Conservation (phyloP, 306 rosid species). For the Abrus precatorius region DNA sequence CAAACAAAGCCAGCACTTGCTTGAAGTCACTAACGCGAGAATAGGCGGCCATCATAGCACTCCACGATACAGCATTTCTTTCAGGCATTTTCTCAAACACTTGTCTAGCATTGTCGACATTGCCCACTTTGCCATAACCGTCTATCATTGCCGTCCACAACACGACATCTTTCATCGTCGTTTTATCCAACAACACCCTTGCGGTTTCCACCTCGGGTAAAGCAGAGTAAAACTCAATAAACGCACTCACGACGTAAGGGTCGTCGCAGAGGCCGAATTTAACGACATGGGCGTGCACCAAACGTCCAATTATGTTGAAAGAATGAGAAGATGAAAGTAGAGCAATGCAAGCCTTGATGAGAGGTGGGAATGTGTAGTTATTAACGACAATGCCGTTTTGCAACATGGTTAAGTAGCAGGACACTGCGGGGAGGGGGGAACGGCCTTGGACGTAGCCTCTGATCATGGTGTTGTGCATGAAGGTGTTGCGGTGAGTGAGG, state of each 20-base stretch:
- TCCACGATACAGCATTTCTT: constrained; percentile 68
- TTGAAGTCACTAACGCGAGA: constrained; percentile 55
- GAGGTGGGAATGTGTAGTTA: constrained; percentile 80
- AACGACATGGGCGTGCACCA: constrained; percentile 74
- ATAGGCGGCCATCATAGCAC: constrained; percentile 58
- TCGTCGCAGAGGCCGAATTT: constrained; percentile 63
- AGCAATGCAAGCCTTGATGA: constrained; percentile 72
- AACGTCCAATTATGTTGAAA: constrained; percentile 51
- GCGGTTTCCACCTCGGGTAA: constrained; percentile 53
- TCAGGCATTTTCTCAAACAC: constrained; percentile 86
- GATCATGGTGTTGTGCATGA: constrained; percentile 83
- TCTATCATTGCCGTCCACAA: constrained; percentile 84
- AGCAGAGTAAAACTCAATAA: constrained; percentile 67
- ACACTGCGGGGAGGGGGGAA: constrained; percentile 56
- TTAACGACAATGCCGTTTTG: constrained; percentile 62
- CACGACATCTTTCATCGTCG: constrained; percentile 69
- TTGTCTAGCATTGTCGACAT: constrained; percentile 64
- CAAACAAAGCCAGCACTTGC: constrained; percentile 56
- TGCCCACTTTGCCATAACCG: constrained; percentile 80
- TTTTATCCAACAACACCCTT: constrained; percentile 62
- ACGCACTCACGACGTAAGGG: constrained; percentile 65
- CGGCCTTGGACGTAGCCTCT: constrained; percentile 56
- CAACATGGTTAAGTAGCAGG: constrained; percentile 69
- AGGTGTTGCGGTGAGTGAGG: constrained; percentile 64
- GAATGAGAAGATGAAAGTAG: constrained; percentile 32